Evolutionary conservation across 208 protist species (phyloP).

Genomic region (Trypanosoma brucei): DNA sequence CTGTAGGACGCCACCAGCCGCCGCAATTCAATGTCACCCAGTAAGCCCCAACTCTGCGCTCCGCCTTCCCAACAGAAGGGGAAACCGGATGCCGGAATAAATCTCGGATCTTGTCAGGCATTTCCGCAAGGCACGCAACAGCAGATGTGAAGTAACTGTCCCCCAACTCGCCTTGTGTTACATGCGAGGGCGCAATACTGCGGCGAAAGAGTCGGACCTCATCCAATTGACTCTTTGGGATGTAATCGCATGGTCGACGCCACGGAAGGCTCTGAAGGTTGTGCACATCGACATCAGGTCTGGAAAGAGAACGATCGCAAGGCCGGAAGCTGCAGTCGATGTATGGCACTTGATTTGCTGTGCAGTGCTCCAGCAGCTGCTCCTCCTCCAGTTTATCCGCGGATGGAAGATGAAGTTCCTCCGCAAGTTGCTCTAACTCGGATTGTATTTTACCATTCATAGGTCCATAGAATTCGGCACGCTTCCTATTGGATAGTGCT

Average conservation of each 20-base stretch:
- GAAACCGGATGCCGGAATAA: constrained; percentile 70
- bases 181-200: constrained; percentile 53
- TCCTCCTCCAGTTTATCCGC: constrained; percentile 49
- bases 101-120: constrained; percentile 30
- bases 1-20: constrained; percentile 76
- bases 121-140: constrained; percentile 54
- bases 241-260: constrained; percentile 48
- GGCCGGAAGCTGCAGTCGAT: constrained; percentile 65
- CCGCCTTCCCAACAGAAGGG: constrained; percentile 39
- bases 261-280: constrained; percentile 52
- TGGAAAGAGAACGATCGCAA: constrained; percentile 63
- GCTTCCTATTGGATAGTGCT: constrained; percentile 53
- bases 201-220: constrained; percentile 71
- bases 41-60: constrained; percentile 66
- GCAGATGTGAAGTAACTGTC: constrained; percentile 79
- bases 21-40: constrained; percentile 77
- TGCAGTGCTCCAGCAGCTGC: constrained; percentile 50
- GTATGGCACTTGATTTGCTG: constrained; percentile 45
- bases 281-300: constrained; percentile 56
- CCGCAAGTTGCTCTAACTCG: constrained; percentile 33
- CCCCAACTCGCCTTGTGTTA: constrained; percentile 70
- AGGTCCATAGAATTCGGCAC: constrained; percentile 34
- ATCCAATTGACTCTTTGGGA: constrained; percentile 47
- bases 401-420: constrained; percentile 26
- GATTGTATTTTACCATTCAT: constrained; percentile 39